A percentile compares a stretch with the other conserved stretches of the same genome.
Evolutionary conservation across 2,329 filamentous ascomycete species (phyloP).

Genomic region (Sporothrix euskadiensis): DNA sequence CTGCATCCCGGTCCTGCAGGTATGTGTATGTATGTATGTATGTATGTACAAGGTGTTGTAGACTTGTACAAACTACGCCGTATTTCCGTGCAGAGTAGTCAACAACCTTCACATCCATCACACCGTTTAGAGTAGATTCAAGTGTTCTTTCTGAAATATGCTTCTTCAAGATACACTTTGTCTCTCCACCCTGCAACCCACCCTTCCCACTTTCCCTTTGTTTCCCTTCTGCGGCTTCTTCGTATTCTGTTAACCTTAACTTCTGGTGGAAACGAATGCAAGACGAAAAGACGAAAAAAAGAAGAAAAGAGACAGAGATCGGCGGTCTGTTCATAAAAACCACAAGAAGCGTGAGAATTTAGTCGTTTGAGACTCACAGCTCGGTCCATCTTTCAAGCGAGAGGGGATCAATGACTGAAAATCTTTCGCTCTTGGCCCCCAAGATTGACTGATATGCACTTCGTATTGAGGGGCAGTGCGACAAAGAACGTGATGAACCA

Average conservation of each 20-base stretch:
- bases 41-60: neutral
- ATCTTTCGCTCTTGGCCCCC: neutral
- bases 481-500: neutral
- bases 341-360: neutral
- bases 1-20: neutral
- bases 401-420: neutral
- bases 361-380: neutral
- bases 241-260: neutral
- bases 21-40: too few relatives aligned
- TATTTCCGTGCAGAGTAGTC: neutral
- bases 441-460: too few relatives aligned
- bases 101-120: neutral
- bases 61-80: neutral
- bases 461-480: neutral
- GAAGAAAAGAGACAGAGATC: neutral
- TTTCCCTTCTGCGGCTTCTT: neutral
- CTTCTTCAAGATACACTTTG: neutral
- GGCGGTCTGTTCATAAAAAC: neutral
- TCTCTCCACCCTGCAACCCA: neutral
- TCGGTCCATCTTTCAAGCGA: neutral
- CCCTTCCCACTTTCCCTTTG: neutral
- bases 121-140: neutral
- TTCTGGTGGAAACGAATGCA: neutral
- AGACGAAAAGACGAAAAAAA: neutral
- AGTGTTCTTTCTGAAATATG: neutral